phyloP scores from a whole-genome alignment of 768 basidiomycete species.

The Tylopilus cervinicoccineus region DNA sequence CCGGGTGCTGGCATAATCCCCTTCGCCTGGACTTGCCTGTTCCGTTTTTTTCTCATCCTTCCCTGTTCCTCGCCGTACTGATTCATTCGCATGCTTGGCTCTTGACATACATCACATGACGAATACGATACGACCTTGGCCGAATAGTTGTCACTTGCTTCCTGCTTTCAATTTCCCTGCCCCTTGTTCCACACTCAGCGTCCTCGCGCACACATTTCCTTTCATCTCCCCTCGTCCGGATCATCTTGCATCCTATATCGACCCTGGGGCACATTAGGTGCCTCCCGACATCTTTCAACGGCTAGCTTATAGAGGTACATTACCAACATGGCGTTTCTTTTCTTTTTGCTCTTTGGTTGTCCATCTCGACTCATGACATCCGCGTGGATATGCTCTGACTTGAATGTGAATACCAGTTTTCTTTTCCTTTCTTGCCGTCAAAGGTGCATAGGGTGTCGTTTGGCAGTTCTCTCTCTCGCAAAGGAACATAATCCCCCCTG shows the following conservation, averaged over 20 bases:
- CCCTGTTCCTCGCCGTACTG: not conserved
- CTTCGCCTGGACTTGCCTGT: not conserved
- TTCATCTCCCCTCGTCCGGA: not conserved
- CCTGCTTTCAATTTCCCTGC: not conserved
- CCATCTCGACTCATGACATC: not conserved
- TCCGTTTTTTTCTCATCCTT: not conserved
- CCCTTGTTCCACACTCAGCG: not conserved
- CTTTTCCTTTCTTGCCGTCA: too few species aligned
- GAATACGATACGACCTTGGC: not conserved
- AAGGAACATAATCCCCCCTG: too few species aligned
- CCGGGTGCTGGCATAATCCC: constrained; percentile 14
- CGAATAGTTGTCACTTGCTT: too few species aligned
- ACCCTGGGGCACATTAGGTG: not conserved
- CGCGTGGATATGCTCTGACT: not conserved
- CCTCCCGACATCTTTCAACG: not conserved
- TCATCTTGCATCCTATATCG: not conserved
- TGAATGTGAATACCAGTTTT: too few species aligned
- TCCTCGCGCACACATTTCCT: not conserved
- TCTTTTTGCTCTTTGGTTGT: not conserved
- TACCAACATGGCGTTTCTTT: not conserved
- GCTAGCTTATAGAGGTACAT: not conserved
- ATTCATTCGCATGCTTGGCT: not conserved
- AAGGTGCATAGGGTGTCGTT: too few species aligned
- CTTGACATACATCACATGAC: not conserved
- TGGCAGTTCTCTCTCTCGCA: too few species aligned